Percentiles rank a stretch among this genome's conserved stretches.
Conservation (phyloP, 2,329 filamentous ascomycete genomes). For the Metarhizium album region DNA sequence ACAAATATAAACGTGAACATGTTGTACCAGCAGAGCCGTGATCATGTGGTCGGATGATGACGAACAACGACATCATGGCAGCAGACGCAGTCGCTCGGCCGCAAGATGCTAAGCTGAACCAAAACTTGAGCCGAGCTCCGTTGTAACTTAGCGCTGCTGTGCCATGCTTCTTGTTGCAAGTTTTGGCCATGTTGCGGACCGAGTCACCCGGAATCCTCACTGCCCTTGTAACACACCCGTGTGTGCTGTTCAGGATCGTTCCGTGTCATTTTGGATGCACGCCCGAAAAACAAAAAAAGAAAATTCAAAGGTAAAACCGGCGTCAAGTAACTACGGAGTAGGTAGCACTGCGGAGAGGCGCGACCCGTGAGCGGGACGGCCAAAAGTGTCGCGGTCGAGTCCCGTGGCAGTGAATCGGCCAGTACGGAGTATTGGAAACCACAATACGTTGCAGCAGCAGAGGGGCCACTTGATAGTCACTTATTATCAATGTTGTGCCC, state of each 20-base stretch:
- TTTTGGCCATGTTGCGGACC: background rate
- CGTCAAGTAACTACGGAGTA: too few relatives aligned
- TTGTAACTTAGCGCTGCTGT: background rate
- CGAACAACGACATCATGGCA: background rate
- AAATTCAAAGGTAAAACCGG: background rate
- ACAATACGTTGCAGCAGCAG: background rate
- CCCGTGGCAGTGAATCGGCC: background rate
- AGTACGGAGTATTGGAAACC: background rate
- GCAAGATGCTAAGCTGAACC: background rate
- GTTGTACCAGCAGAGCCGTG: too few relatives aligned
- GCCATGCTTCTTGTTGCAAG: background rate
- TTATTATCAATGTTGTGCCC: background rate
- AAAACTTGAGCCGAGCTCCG: background rate
- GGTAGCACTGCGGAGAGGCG: background rate
- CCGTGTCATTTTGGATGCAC: background rate
- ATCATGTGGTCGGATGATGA: background rate
- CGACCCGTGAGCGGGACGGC: background rate
- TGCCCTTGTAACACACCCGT: background rate
- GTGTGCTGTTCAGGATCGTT: background rate
- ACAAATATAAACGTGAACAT: background rate
- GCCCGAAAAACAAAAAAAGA: too few relatives aligned
- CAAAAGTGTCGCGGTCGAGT: background rate
- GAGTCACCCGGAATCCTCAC: background rate
- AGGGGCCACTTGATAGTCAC: background rate
- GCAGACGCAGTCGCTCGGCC: background rate